Evolutionary conservation across 495 filamentous ascomycete species (phyloP).

Genomic region (Polyplosphaeria fusca): DNA sequence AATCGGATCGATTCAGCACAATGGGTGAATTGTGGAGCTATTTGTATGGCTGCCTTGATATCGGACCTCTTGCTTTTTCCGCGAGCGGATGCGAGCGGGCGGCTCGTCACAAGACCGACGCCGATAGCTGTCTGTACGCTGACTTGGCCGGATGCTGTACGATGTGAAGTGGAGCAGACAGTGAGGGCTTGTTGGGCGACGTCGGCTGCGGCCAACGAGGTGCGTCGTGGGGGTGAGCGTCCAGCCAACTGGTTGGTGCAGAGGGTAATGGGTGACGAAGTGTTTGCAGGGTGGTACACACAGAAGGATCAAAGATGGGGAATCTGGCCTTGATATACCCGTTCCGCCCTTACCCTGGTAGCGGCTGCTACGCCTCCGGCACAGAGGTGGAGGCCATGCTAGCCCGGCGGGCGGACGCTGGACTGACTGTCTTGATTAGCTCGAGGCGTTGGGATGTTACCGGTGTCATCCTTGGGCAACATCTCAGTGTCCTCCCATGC

Average conservation of each 20-base stretch:
- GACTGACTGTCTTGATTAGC: slow-evolving; percentile 7
- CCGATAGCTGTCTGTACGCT: slow-evolving; percentile 24
- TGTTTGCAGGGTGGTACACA: slow-evolving; percentile 15
- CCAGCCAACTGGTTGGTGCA: slow-evolving; percentile 13
- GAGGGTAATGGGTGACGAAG: slow-evolving; percentile 8
- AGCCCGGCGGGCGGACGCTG: slow-evolving; percentile 10
- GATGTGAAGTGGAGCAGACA: slow-evolving; percentile 8
- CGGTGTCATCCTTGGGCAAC: background rate
- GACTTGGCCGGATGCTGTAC: slow-evolving; percentile 32
- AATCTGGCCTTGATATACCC: slow-evolving; percentile 22
- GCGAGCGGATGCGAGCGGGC: no score
- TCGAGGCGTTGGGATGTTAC: background rate
- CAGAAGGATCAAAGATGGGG: slow-evolving; percentile 17
- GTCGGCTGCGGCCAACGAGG: slow-evolving; percentile 23
- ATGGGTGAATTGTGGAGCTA: slow-evolving; percentile 15
- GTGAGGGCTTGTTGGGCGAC: slow-evolving; percentile 13
- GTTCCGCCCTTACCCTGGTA: slow-evolving; percentile 29
- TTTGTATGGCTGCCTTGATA: slow-evolving; percentile 24
- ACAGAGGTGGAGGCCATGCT: slow-evolving; percentile 27
- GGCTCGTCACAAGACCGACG: slow-evolving; percentile 26
- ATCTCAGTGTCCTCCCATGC: background rate
- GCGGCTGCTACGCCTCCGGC: slow-evolving; percentile 9
- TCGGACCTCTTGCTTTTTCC: slow-evolving; percentile 28
- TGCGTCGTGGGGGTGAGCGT: slow-evolving; percentile 32
- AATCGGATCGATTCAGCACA: background rate